Conservation (phyloP, 352 stramenopile species). For the Phytophthora macrochlamydospora region DNA sequence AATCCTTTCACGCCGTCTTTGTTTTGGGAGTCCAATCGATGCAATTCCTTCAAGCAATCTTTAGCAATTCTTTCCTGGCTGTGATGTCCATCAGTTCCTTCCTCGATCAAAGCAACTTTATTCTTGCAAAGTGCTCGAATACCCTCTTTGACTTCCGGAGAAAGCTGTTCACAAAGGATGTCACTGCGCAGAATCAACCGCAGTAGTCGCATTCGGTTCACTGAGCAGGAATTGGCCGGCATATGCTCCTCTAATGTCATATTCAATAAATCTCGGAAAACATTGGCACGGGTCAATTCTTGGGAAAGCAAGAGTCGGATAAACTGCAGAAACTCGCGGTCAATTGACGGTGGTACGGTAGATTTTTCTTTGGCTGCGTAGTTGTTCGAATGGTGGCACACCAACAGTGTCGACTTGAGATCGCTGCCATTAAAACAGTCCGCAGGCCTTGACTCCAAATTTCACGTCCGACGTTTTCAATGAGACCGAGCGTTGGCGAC, state of each 20-base stretch:
- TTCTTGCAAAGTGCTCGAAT: constrained; percentile 23
- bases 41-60: constrained; percentile 20
- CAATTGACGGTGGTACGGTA: constrained; percentile 19
- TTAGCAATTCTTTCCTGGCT: constrained; percentile 8
- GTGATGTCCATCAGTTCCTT: too few relatives aligned
- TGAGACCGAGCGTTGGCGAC: constrained; percentile 6
- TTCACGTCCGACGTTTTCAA: constrained; percentile 21
- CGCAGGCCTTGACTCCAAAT: constrained; percentile 34
- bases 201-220: constrained; percentile 28
- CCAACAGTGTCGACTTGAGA: constrained; percentile 44
- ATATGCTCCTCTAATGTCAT: background rate
- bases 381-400: constrained; percentile 5
- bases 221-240: background rate
- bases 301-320: constrained; percentile 48
- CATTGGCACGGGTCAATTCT: constrained; percentile 25
- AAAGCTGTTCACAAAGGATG: constrained; percentile 7
- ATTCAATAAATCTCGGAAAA: constrained; percentile 37
- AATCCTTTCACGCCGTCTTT: background rate
- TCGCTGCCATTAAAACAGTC: constrained; percentile 31
- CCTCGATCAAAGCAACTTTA: background rate
- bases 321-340: constrained; percentile 42
- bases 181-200: constrained; percentile 23
- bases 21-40: background rate
- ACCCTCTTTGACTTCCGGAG: constrained; percentile 6
- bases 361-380: background rate